Conservation (phyloP, 148 eudicot species). For the Rheum nobile region DNA sequence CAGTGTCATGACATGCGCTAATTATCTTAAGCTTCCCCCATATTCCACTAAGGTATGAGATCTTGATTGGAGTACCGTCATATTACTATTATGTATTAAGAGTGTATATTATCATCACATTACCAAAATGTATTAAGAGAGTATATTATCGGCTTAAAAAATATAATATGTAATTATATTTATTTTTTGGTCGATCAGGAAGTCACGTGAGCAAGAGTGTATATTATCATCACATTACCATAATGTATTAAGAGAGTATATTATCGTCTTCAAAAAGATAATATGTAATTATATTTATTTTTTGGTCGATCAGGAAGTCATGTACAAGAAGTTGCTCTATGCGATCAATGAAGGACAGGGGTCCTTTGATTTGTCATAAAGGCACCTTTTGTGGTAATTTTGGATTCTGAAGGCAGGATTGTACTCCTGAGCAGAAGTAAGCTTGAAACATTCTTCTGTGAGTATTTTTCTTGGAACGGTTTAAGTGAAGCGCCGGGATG, state of each 20-base stretch:
- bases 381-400: neutral
- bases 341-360: slow-evolving; percentile 98
- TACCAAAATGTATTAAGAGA: neutral
- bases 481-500: no score
- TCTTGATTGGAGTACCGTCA: neutral
- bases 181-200: no score
- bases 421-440: neutral
- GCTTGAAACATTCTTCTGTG: neutral
- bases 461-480: no score
- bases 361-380: slow-evolving; percentile 70
- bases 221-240: neutral
- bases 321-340: slow-evolving; percentile 86
- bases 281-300: neutral
- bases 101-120: neutral
- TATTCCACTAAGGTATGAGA: slow-evolving; percentile 77
- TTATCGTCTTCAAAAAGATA: neutral
- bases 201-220: no score
- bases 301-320: slow-evolving; percentile 49
- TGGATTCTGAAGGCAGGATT: neutral
- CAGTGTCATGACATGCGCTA: slow-evolving; percentile 98
- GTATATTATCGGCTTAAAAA: neutral
- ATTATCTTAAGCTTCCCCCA: slow-evolving; percentile 99
- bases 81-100: neutral
- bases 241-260: neutral
- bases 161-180: neutral